phyloP scores from a whole-genome alignment of 768 basidiomycete genomes.

The Rhizopogon roseolus region DNA sequence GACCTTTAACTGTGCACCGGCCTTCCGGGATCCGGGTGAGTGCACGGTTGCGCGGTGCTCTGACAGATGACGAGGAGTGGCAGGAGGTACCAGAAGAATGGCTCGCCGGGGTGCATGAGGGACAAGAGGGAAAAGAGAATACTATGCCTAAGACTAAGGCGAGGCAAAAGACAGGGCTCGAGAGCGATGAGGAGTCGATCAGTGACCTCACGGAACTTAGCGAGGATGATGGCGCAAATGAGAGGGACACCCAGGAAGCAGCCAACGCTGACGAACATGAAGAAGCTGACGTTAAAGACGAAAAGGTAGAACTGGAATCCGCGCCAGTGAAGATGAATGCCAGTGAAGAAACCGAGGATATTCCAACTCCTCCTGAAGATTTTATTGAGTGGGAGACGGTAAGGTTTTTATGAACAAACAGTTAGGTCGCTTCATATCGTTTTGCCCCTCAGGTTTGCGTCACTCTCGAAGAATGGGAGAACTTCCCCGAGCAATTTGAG shows the following conservation, averaged over 20 bases:
- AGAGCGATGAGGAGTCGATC: constrained; percentile 54
- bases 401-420: constrained; percentile 19
- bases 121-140: constrained; percentile 12
- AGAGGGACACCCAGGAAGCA: constrained; percentile 8
- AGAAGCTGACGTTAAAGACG: constrained; percentile 16
- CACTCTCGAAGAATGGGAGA: constrained; percentile 82
- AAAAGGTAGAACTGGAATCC: constrained; percentile 15
- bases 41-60: constrained; percentile 53
- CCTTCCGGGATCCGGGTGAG: constrained; percentile 60
- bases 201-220: constrained; percentile 77
- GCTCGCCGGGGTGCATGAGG: constrained; percentile 28
- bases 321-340: neutral
- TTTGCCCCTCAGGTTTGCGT: constrained; percentile 60
- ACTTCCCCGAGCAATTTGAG: constrained; percentile 68
- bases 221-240: constrained; percentile 35
- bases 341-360: constrained; percentile 4
- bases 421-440: neutral
- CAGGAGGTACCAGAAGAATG: constrained; percentile 78
- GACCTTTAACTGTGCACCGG: constrained; percentile 19
- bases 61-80: constrained; percentile 62
- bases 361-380: constrained; percentile 33
- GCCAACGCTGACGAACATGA: constrained; percentile 11
- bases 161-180: constrained; percentile 47
- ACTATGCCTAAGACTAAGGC: constrained; percentile 8
- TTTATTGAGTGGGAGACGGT: constrained; percentile 94